These are phyloP conservation scores for Mycosphaerella arachidis DNA, from an alignment of 2,329 filamentous ascomycete species.

Conservation along the genomic window DNA sequence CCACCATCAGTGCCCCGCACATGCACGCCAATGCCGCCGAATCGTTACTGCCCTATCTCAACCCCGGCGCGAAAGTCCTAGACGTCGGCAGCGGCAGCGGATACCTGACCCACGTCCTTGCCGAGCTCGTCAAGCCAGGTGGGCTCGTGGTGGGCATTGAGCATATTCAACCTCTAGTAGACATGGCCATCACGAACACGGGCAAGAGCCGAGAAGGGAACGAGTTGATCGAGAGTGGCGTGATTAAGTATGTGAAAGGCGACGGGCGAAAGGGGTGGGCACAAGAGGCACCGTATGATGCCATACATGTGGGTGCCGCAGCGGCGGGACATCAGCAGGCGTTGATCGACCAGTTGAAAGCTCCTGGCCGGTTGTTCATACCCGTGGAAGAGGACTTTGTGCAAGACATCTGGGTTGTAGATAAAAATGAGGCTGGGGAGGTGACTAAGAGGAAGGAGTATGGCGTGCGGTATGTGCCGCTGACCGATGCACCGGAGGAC, in stretches of 20 bases:
- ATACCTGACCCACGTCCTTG: conserved; percentile 85
- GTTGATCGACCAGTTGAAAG: conserved; percentile 70
- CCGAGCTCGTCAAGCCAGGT: conserved; percentile 61
- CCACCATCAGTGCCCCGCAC: conserved; percentile 69
- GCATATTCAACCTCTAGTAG: conserved; percentile 46
- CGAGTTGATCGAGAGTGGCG: conserved; percentile 58
- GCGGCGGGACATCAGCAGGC: conserved; percentile 67
- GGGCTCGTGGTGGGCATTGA: conserved; percentile 47
- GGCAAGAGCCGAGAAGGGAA: conserved; percentile 42
- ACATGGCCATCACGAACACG: conserved; percentile 40
- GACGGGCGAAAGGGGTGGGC: conserved; percentile 54
- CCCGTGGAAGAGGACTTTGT: conserved; percentile 58
- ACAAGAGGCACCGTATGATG: conserved; percentile 66
- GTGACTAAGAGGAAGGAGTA: conserved; percentile 60
- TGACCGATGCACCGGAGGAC: conserved; percentile 60
- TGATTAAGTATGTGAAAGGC: conserved; percentile 66
- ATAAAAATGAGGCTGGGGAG: conserved; percentile 63
- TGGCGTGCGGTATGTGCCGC: conserved; percentile 70
- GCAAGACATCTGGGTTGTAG: conserved; percentile 70
- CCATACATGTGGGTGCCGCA: conserved; percentile 90
- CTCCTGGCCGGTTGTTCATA: conserved; percentile 76
- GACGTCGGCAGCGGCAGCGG: conserved; percentile 49
- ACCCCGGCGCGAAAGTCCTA: conserved; percentile 47
- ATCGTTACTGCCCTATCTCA: conserved; percentile 55
- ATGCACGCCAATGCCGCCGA: conserved; percentile 67